phyloP scores from a whole-genome alignment of 495 filamentous ascomycete genomes.

The Hypoxylon cercidicola region DNA sequence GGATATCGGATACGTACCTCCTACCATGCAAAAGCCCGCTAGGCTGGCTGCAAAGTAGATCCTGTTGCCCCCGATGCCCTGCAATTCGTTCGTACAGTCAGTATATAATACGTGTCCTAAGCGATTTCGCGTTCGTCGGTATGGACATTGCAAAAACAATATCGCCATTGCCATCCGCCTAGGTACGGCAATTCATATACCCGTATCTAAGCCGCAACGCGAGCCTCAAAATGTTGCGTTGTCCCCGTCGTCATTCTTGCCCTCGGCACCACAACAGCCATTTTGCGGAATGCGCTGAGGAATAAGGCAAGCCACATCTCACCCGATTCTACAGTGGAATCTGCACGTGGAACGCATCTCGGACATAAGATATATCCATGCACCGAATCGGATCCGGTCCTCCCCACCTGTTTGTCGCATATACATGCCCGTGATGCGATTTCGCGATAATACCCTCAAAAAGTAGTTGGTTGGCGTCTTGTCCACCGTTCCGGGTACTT shows the following conservation, averaged over 20 bases:
- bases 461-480: neutral
- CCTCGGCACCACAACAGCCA: neutral
- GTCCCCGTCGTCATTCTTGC: constrained; percentile 1
- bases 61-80: neutral
- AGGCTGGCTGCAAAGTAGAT: constrained; percentile 22
- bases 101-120: constrained; percentile 19
- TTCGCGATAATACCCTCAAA: constrained; percentile 22
- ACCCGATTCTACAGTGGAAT: constrained; percentile 13
- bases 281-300: constrained; percentile 3
- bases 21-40: constrained; percentile 20
- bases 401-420: constrained; percentile 24
- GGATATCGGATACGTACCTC: constrained; percentile 11
- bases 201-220: constrained; percentile 5
- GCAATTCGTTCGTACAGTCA: constrained; percentile 9
- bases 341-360: constrained; percentile 11
- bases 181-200: no score
- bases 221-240: neutral
- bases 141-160: constrained; percentile 1
- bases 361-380: constrained; percentile 23
- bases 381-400: constrained; percentile 19
- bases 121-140: neutral
- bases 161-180: neutral
- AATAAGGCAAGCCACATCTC: constrained; percentile 21
- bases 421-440: constrained; percentile 14
- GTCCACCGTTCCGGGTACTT: no score